These are phyloP conservation scores for Eucalyptus victrix DNA, from an alignment of 345 rosid genomes.

Conservation along the genomic window DNA sequence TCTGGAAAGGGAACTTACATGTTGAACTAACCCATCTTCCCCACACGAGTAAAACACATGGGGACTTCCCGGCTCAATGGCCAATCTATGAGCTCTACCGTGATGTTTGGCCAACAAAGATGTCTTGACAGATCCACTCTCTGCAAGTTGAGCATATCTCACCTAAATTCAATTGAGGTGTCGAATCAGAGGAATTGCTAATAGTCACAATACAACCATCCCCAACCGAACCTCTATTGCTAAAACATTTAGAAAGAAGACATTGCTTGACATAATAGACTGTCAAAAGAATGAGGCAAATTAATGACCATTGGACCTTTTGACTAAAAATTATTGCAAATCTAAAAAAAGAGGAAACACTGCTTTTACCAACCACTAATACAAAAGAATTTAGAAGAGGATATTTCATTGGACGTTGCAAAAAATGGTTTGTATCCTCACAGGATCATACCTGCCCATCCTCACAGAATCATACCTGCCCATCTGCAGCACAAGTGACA, in stretches of 20 bases:
- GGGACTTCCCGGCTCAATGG: conserved; percentile 88
- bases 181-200: neutral
- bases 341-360: neutral
- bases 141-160: conserved; percentile 63
- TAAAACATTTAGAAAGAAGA: neutral
- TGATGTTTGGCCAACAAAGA: conserved; percentile 45
- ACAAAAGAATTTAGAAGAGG: neutral
- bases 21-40: conserved; percentile 92
- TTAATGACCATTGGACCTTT: neutral
- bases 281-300: neutral
- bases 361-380: neutral
- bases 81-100: conserved; percentile 70
- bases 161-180: conserved; percentile 24
- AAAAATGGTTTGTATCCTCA: neutral
- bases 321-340: neutral
- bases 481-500: conserved; percentile 94
- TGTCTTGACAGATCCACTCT: conserved; percentile 51
- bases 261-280: neutral
- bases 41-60: conserved; percentile 75
- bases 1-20: conserved; percentile 32
- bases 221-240: neutral
- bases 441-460: conserved; percentile 64
- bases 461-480: conserved; percentile 39
- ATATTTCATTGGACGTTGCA: neutral
- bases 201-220: neutral